Percentiles rank a stretch among this genome's conserved stretches.
These are phyloP conservation scores for Trametes cingulata DNA, from an alignment of 768 basidiomycete species.

Conservation along the genomic window DNA sequence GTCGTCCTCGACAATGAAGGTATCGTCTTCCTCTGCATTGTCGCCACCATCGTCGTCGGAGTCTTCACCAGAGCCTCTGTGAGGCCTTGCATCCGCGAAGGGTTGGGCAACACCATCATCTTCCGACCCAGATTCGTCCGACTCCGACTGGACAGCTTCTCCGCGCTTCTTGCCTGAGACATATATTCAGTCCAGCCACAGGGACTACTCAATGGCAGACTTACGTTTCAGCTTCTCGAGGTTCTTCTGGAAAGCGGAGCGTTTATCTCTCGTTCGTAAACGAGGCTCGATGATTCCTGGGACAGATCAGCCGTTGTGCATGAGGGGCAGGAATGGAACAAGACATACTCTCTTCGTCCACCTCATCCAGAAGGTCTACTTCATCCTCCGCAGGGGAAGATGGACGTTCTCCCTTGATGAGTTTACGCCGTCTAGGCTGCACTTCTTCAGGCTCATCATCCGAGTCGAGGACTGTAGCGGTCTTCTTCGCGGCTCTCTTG, in stretches of 20 bases:
- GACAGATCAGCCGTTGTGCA: background rate
- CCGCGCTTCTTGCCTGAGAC: constrained; percentile 47
- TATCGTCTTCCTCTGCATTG: constrained; percentile 35
- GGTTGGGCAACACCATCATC: constrained; percentile 25
- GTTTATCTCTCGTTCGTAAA: constrained; percentile 60
- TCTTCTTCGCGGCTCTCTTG: constrained; percentile 24
- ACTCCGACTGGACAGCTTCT: constrained; percentile 29
- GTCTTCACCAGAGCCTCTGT: constrained; percentile 26
- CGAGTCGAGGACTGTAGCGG: constrained; percentile 28
- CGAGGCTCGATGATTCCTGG: constrained; percentile 66
- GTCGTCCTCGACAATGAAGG: constrained; percentile 69
- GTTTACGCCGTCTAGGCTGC: constrained; percentile 39
- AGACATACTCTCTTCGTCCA: constrained; percentile 55
- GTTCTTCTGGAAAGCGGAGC: constrained; percentile 60
- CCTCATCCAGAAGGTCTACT: constrained; percentile 47
- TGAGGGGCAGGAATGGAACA: background rate
- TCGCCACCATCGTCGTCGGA: constrained; percentile 33
- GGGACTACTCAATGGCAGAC: constrained; percentile 21
- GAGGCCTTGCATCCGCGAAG: constrained; percentile 26
- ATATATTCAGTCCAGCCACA: background rate
- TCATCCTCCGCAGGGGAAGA: constrained; percentile 43
- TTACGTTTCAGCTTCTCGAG: constrained; percentile 68
- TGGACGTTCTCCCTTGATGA: constrained; percentile 46
- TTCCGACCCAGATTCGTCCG: constrained; percentile 34
- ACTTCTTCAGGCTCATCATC: constrained; percentile 35